Conservation (phyloP, 129 eudicot species). For the Escallonia herrerae region DNA sequence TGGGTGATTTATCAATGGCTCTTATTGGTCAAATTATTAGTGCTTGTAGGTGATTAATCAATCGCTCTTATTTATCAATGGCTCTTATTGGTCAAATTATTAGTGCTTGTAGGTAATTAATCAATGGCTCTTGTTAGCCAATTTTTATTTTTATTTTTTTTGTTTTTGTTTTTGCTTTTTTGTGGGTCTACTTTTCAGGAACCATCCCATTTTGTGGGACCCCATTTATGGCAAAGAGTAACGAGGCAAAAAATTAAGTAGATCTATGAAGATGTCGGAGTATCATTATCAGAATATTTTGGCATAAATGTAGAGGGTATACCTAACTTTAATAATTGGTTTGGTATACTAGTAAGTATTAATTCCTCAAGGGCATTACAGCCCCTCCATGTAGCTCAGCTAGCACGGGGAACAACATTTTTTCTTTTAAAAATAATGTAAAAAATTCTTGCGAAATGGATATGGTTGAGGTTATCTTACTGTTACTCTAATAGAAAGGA, state of each 20-base stretch:
- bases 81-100: no score
- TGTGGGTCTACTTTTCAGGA: neutral
- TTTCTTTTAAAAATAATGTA: neutral
- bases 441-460: no score
- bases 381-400: neutral
- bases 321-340: slow-evolving; percentile 10
- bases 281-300: neutral
- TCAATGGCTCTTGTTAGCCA: neutral
- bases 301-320: slow-evolving; percentile 2
- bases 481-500: no score
- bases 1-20: neutral
- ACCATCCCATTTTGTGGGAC: neutral
- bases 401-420: neutral
- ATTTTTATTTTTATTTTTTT: neutral
- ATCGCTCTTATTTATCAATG: no score
- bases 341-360: neutral
- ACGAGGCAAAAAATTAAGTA: neutral
- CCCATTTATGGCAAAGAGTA: neutral
- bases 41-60: no score
- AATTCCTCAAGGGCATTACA: neutral
- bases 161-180: no score
- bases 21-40: no score
- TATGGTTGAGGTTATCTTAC: neutral
- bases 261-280: neutral
- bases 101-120: no score